These are phyloP conservation scores for Raddia distichophylla DNA, from an alignment of 176 grass and related monocot species.

Conservation along the genomic window DNA sequence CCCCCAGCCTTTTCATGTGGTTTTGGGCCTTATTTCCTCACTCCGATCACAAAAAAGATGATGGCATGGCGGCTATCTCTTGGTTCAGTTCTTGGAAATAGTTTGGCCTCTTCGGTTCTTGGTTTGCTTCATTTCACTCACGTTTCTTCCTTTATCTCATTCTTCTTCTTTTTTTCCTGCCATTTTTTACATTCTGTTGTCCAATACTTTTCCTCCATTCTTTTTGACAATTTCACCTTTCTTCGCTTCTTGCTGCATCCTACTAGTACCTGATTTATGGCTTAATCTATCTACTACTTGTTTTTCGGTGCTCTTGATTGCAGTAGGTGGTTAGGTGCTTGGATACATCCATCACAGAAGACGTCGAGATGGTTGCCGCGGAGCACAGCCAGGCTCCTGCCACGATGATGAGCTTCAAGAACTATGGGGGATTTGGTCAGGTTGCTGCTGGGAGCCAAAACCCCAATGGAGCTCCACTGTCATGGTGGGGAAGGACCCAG, in stretches of 20 bases:
- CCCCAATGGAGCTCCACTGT: conserved; percentile 29
- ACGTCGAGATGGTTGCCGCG: conserved; percentile 12
- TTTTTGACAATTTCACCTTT: conserved; percentile 2
- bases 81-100: conserved; percentile 2
- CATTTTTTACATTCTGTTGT: not conserved
- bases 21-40: not conserved
- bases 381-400: not conserved
- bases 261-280: not conserved
- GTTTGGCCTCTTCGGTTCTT: conserved; percentile 6
- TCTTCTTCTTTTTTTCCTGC: not conserved
- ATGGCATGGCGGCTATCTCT: not conserved
- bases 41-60: not conserved
- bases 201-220: not conserved
- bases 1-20: not conserved
- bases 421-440: conserved; percentile 41
- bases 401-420: conserved; percentile 51
- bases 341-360: not conserved
- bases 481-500: conserved; percentile 67
- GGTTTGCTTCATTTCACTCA: not conserved
- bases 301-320: conserved; percentile 39
- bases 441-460: not conserved
- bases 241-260: not conserved
- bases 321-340: conserved; percentile 44
- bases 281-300: conserved; percentile 8
- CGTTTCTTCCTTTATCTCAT: not conserved